Conservation (phyloP, 768 basidiomycete genomes). For the Kwoniella europaea region DNA sequence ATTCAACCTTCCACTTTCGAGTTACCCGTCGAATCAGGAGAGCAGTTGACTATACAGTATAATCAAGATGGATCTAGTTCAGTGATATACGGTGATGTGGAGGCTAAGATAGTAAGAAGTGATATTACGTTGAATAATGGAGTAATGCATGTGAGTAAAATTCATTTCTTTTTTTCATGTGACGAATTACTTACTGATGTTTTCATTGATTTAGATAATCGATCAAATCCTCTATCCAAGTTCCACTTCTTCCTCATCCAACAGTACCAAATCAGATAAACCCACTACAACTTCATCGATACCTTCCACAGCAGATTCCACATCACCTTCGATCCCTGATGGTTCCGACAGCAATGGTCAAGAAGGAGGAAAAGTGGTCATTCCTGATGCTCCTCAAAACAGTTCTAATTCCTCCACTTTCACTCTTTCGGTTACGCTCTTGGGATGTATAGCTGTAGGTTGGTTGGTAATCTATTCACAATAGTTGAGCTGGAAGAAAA, state of each 20-base stretch:
- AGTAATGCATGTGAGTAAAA: conserved; percentile 48
- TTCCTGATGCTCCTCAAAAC: background rate
- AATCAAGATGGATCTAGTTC: conserved; percentile 28
- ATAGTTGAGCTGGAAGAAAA: too few relatives aligned
- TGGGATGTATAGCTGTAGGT: background rate
- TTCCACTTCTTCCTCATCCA: background rate
- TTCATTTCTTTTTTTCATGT: background rate
- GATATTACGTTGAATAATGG: conserved; percentile 49
- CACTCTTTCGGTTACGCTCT: background rate
- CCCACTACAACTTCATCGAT: conserved; percentile 1
- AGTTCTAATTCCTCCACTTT: background rate
- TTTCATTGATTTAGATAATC: conserved; percentile 27
- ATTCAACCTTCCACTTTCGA: conserved; percentile 15
- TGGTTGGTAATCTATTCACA: background rate
- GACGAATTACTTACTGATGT: background rate
- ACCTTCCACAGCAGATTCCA: background rate
- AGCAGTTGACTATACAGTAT: conserved; percentile 18
- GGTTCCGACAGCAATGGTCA: background rate
- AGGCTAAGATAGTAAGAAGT: conserved; percentile 38
- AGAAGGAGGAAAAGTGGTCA: background rate
- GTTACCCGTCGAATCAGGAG: conserved; percentile 32
- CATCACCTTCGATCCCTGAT: conserved; percentile 1
- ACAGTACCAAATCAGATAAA: background rate
- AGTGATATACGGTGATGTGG: conserved; percentile 18
- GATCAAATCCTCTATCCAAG: conserved; percentile 28